phyloP scores from a whole-genome alignment of 108 stramenopile species.

The Cyclotella choctawhatcheeana region DNA sequence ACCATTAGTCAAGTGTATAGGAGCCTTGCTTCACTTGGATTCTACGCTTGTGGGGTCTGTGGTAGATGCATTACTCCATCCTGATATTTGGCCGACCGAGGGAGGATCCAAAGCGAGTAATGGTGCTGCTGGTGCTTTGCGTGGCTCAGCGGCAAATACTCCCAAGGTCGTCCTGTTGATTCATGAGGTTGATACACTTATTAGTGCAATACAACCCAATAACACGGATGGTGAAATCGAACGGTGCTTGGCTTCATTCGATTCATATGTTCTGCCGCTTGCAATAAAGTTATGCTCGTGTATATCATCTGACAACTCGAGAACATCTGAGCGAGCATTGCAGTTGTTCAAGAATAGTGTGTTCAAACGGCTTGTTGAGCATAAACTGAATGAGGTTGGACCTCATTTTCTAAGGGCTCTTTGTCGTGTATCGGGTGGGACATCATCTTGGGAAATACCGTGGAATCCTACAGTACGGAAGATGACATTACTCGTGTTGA shows the following conservation, averaged over 20 bases:
- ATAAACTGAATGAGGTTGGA: constrained; percentile 43
- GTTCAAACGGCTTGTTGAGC: constrained; percentile 52
- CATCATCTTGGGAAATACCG: constrained; percentile 49
- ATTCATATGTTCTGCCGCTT: constrained; percentile 40
- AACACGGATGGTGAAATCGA: constrained; percentile 26
- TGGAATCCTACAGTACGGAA: constrained; percentile 91
- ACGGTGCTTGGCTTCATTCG: constrained; percentile 20
- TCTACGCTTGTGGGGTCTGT: constrained; percentile 48
- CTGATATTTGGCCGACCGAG: constrained; percentile 73
- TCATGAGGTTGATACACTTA: constrained; percentile 82
- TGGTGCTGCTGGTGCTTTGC: background rate
- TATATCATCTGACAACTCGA: constrained; percentile 84
- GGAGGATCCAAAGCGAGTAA: constrained; percentile 17
- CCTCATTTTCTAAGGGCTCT: constrained; percentile 62
- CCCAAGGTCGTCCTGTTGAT: constrained; percentile 80
- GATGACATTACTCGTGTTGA: constrained; percentile 76
- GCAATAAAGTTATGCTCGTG: constrained; percentile 55
- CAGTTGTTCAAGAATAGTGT: constrained; percentile 67
- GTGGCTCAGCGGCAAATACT: constrained; percentile 58
- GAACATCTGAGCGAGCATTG: constrained; percentile 74
- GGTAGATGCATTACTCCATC: constrained; percentile 60
- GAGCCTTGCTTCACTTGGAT: constrained; percentile 50
- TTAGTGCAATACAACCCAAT: constrained; percentile 47
- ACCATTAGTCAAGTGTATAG: constrained; percentile 73
- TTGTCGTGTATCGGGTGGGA: constrained; percentile 44